A percentile compares a stretch with the other conserved stretches of the same genome.
Conservation (phyloP, 805 yeast genomes). For the Saccharomycopsis amapae region DNA sequence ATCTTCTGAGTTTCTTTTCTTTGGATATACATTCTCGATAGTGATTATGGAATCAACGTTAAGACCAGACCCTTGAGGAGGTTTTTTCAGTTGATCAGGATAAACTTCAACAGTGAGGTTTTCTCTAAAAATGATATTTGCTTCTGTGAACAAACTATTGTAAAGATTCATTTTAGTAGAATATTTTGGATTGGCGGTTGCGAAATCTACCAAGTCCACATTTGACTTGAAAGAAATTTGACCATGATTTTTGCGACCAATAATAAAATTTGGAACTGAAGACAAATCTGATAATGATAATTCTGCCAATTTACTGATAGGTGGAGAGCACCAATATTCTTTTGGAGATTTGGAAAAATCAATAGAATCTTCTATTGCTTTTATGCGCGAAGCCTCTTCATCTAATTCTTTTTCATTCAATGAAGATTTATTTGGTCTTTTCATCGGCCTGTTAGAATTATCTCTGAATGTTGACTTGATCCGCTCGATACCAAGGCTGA, state of each 20-base stretch:
- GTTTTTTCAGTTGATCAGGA: slow-evolving; percentile 45
- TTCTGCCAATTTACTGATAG: slow-evolving; percentile 41
- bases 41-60: slow-evolving; percentile 75
- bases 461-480: neutral
- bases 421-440: neutral
- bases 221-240: slow-evolving; percentile 59
- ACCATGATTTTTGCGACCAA: slow-evolving; percentile 64
- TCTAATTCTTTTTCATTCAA: neutral
- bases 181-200: slow-evolving; percentile 26
- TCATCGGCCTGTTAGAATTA: neutral
- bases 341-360: slow-evolving; percentile 16
- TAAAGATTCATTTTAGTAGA: slow-evolving; percentile 26
- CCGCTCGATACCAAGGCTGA: slow-evolving; percentile 5
- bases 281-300: slow-evolving; percentile 42
- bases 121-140: slow-evolving; percentile 4
- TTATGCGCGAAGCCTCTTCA: neutral
- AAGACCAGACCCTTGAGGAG: slow-evolving; percentile 59
- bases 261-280: slow-evolving; percentile 53
- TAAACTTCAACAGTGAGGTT: slow-evolving; percentile 50
- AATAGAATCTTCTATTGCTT: neutral
- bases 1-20: slow-evolving; percentile 18
- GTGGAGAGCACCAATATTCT: slow-evolving; percentile 74
- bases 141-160: slow-evolving; percentile 14
- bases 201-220: slow-evolving; percentile 57
- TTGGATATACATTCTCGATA: slow-evolving; percentile 53